Percentiles rank a stretch among this genome's conserved stretches.
Conservation (phyloP, 768 basidiomycete genomes). For the Pulveroboletus sp. region DNA sequence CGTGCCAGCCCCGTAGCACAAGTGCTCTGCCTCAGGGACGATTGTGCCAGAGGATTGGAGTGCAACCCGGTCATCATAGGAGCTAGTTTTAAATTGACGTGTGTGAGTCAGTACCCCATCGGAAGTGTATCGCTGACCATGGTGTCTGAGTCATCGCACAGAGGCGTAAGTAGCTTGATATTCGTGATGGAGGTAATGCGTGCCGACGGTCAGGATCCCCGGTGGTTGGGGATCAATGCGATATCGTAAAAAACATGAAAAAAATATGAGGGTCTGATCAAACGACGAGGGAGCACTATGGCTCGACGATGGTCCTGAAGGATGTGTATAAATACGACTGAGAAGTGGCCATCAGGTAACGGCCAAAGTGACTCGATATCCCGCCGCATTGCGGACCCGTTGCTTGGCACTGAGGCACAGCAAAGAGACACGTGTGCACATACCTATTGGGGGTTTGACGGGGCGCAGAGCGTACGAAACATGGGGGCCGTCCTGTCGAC, state of each 20-base stretch:
- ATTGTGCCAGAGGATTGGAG: not conserved
- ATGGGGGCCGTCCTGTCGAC: constrained; percentile 13
- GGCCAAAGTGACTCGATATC: constrained; percentile 11
- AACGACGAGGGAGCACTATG: constrained; percentile 1
- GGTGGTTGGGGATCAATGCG: constrained; percentile 7
- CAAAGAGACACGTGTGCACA: constrained; percentile 14
- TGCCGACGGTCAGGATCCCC: constrained; percentile 3
- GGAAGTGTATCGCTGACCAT: constrained; percentile 5
- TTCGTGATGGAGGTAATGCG: not conserved
- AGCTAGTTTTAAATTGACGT: constrained; percentile 1
- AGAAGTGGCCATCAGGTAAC: constrained; percentile 4
- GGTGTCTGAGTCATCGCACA: constrained; percentile 9
- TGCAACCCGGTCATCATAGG: constrained; percentile 5
- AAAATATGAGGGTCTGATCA: constrained; percentile 1
- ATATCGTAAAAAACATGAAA: constrained; percentile 14
- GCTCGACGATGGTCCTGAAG: constrained; percentile 3
- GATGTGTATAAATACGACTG: constrained; percentile 20
- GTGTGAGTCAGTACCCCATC: not conserved
- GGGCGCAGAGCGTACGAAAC: constrained; percentile 6
- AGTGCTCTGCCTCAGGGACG: not conserved
- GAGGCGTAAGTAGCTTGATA: not conserved
- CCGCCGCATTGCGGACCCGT: constrained; percentile 12
- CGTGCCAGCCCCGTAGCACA: not conserved
- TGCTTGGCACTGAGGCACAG: constrained; percentile 13
- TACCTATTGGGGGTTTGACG: constrained; percentile 13